Evolutionary conservation across 805 yeast species (phyloP).

Genomic region (Metschnikowia noctiluminum): DNA sequence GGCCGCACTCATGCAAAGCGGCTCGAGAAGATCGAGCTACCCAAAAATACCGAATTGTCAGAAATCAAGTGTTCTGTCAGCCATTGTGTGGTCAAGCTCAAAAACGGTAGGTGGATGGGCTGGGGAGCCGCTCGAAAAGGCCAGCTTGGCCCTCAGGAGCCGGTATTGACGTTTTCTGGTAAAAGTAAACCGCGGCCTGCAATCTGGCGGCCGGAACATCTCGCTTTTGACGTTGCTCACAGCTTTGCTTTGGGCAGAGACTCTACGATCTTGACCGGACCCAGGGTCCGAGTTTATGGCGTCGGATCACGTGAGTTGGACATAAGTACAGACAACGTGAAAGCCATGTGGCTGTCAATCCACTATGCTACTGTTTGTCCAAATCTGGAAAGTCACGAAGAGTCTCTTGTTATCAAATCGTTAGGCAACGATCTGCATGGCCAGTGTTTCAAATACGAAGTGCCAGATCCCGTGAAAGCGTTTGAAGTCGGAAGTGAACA

Average conservation of each 20-base stretch:
- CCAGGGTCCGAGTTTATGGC: constrained; percentile 21
- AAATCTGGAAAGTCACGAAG: neutral
- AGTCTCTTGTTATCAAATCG: constrained; percentile 33
- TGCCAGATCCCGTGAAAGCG: constrained; percentile 6
- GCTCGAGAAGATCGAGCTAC: constrained; percentile 4
- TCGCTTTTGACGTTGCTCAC: constrained; percentile 14
- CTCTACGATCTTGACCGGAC: constrained; percentile 41
- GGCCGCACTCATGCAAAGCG: constrained; percentile 1
- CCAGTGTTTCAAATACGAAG: constrained; percentile 45
- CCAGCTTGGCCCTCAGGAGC: constrained; percentile 36
- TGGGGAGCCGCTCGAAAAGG: constrained; percentile 72
- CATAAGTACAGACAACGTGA: constrained; percentile 22
- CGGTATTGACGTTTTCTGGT: neutral
- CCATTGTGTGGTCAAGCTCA: constrained; percentile 39
- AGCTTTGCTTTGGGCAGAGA: constrained; percentile 53
- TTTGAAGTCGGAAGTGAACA: constrained; percentile 82
- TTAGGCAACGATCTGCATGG: constrained; percentile 77
- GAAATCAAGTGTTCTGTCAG: constrained; percentile 40
- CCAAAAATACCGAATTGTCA: constrained; percentile 6
- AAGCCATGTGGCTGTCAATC: constrained; percentile 77
- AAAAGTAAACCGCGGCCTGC: constrained; percentile 15
- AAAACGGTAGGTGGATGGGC: constrained; percentile 48
- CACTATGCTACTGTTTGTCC: constrained; percentile 32
- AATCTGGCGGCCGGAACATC: constrained; percentile 24
- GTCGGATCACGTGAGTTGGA: constrained; percentile 7